Conservation (phyloP, 495 filamentous ascomycete species). For the Aspergillus indologenus region DNA sequence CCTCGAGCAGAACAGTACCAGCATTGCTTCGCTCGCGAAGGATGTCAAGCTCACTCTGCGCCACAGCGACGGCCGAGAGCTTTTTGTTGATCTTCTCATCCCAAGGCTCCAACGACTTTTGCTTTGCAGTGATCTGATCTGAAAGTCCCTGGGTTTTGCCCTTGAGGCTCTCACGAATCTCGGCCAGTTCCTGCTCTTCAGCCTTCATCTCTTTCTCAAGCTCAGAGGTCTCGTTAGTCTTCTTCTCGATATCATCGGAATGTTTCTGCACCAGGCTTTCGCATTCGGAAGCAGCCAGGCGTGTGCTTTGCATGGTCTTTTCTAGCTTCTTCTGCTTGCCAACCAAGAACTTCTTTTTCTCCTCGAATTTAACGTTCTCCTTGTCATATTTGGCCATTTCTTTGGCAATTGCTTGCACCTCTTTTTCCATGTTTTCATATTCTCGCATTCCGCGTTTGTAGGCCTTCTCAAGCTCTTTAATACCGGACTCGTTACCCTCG, state of each 20-base stretch:
- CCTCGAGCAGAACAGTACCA: slow-evolving; percentile 75
- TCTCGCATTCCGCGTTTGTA: slow-evolving; percentile 81
- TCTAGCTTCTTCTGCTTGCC: slow-evolving; percentile 94
- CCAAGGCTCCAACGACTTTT: slow-evolving; percentile 95
- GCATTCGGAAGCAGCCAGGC: slow-evolving; percentile 68
- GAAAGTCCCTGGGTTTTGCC: slow-evolving; percentile 94
- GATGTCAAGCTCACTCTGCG: slow-evolving; percentile 90
- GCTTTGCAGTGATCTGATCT: slow-evolving; percentile 85
- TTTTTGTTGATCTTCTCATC: slow-evolving; percentile 95
- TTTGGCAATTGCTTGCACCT: slow-evolving; percentile 73
- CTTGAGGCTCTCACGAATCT: slow-evolving; percentile 79
- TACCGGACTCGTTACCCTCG: slow-evolving; percentile 83
- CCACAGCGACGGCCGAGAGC: slow-evolving; percentile 87
- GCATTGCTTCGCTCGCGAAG: slow-evolving; percentile 83
- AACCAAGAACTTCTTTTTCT: slow-evolving; percentile 89
- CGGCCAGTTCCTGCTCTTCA: slow-evolving; percentile 78
- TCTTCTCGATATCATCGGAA: slow-evolving; percentile 71
- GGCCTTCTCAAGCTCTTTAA: slow-evolving; percentile 81
- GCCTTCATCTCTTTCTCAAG: slow-evolving; percentile 70
- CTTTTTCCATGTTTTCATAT: slow-evolving; percentile 77
- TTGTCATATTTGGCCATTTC: slow-evolving; percentile 92
- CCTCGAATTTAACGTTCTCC: slow-evolving; percentile 93
- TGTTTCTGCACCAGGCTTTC: slow-evolving; percentile 74
- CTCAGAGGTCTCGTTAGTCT: slow-evolving; percentile 62
- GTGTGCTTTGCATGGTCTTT: slow-evolving; percentile 72